Base-by-base conservation (phyloP, 1,284 basidiomycete species). In the Cryptococcus sp. region DNA sequence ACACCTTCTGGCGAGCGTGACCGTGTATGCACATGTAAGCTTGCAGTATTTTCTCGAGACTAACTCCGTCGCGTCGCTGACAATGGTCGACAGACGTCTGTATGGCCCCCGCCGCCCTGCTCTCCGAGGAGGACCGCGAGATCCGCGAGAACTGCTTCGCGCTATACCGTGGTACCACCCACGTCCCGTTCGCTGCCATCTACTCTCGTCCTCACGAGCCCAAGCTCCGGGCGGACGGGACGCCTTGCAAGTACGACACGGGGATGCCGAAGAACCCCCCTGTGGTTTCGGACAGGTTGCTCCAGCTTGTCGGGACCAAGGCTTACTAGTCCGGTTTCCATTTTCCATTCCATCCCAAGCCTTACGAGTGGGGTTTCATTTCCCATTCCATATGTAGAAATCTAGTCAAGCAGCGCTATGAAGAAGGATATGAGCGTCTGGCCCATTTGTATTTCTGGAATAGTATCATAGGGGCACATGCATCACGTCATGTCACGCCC, bases 151-250 rank as follows among this genome's bases (percentile, higher is more conserved):
- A 53, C 18, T 52, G 53, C 18, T 66, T 58, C 47, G 59, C 62
- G 36, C 28, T 51, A 13, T 57, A 54, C 37, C 56, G 48, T 33
- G 62, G 62, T 2, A 66, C 64, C 28, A 63, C 64, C 53, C 64
- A 65, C 42, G 64, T 63, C 49, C 64, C 64, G 43, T 63, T 65
- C 35, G 59, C 64, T 9, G 56, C 59, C 33, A 56, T 63, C 54
- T 59, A 53, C 50, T 54, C 55, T 8, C 46, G 61, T 13, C 43
- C 50, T 8, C 52, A 56, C 47, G 57, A 53, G 18, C 56, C 64
- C 20, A 59, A 48, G 13, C 46, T 42, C 5, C 47, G 61, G 12
- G 39, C 50, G 23, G 57, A 63, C 36, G 61, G 64, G n/a, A 51
- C 53, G 20, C 56, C 62, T 15, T 55, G 58, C 56, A 53, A 60